A percentile compares a stretch with the other conserved stretches of the same genome.
These are phyloP conservation scores for Dactylella cylindrospora DNA, from an alignment of 2,329 filamentous ascomycete species.

Conservation along the genomic window DNA sequence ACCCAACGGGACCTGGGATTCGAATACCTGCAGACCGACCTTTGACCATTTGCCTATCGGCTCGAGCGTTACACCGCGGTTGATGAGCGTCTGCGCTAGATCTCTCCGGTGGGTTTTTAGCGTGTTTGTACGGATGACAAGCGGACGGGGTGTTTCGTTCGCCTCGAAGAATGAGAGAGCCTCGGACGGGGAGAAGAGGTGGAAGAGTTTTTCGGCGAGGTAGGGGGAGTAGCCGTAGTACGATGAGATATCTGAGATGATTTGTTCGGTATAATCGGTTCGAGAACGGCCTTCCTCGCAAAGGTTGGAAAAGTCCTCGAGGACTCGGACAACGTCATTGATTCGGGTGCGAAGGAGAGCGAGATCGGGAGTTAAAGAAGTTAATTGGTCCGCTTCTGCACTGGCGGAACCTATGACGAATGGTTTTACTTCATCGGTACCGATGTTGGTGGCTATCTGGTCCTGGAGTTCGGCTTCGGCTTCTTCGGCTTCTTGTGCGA, in stretches of 20 bases:
- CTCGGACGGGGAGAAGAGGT: conserved; percentile 87
- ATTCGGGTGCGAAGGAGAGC: conserved; percentile 85
- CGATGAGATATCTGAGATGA: conserved; percentile 87
- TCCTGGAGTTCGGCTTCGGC: conserved; percentile 84
- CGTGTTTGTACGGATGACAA: conserved; percentile 96
- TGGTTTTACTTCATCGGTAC: conserved; percentile 64
- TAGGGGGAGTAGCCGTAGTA: conserved; percentile 97
- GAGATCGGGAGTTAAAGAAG: conserved; percentile 79
- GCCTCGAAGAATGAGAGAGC: conserved; percentile 98
- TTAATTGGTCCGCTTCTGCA: conserved; percentile 64
- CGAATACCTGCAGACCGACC: conserved; percentile 94
- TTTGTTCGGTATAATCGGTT: conserved; percentile 80
- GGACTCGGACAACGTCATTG: conserved; percentile 86
- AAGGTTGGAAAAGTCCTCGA: conserved; percentile 83
- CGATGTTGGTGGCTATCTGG: conserved; percentile 80
- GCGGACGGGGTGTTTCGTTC: conserved; percentile 89
- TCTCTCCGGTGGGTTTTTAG: conserved; percentile 75
- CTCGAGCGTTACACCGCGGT: conserved; percentile 91
- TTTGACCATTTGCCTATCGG: conserved; percentile 99
- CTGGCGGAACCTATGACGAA: conserved; percentile 65
- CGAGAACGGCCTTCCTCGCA: conserved; percentile 77
- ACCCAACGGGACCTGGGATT: conserved; percentile 81
- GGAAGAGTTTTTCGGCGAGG: conserved; percentile 93
- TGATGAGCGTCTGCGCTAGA: conserved; percentile 89
- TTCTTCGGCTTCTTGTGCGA: conserved; percentile 75